Percentiles rank a stretch among this genome's conserved stretches.
Evolutionary conservation across 495 filamentous ascomycete species (phyloP).

Genomic region (Immersiella caudata): DNA sequence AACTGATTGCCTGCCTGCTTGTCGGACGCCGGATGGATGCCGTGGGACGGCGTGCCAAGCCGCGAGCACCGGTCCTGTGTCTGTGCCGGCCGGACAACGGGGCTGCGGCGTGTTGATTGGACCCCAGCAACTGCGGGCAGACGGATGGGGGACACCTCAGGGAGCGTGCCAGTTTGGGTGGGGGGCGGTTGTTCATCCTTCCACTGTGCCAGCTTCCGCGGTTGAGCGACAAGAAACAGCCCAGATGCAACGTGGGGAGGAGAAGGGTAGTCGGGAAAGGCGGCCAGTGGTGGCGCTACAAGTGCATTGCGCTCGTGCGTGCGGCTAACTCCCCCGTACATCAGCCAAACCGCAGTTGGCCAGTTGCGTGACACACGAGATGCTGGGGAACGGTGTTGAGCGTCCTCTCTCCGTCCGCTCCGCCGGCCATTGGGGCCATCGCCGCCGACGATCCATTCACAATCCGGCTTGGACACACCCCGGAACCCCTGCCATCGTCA

Average conservation of each 20-base stretch:
- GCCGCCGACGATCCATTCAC: constrained; percentile 28
- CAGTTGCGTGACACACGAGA: constrained; percentile 4
- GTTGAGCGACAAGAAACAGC: neutral
- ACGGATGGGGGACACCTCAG: neutral
- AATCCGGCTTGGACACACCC: constrained; percentile 13
- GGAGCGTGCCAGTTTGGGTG: neutral
- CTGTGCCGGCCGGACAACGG: constrained; percentile 1
- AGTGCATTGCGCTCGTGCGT: constrained; percentile 2
- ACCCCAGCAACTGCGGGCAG: neutral
- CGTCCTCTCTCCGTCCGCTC: neutral
- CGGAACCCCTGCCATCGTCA: constrained; percentile 39
- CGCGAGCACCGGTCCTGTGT: neutral
- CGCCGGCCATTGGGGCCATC: neutral
- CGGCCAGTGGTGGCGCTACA: neutral
- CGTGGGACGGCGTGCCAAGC: constrained; percentile 16
- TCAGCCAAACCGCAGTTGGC: neutral
- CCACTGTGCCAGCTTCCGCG: neutral
- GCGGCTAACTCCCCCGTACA: neutral
- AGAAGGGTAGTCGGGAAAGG: neutral
- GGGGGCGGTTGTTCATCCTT: neutral
- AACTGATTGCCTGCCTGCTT: neutral
- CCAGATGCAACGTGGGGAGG: constrained; percentile 1
- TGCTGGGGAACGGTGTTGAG: neutral
- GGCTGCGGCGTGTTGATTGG: constrained; percentile 16
- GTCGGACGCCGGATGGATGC: constrained; percentile 15